Conservation (phyloP, 177 flowering plant species). For the Vitis hybrid region DNA sequence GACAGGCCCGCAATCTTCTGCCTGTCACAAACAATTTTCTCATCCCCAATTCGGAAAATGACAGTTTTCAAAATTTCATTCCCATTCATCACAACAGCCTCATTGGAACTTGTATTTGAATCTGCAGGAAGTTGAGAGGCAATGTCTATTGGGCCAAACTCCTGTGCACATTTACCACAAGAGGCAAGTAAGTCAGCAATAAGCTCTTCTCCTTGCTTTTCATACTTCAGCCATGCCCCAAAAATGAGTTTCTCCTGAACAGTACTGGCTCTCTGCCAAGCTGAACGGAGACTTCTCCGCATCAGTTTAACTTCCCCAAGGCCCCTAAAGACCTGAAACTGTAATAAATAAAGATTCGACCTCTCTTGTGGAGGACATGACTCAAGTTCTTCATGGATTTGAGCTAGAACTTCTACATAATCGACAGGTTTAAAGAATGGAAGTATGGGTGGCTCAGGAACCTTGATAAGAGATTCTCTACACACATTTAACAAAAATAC, state of each 20-base stretch:
- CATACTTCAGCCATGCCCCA: slow-evolving; percentile 95
- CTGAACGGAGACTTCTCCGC: slow-evolving; percentile 78
- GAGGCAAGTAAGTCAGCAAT: slow-evolving; percentile 76
- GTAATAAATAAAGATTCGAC: slow-evolving; percentile 73
- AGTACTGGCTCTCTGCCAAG: slow-evolving; percentile 74
- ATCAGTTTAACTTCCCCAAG: slow-evolving; percentile 84
- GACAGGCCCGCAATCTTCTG: slow-evolving; percentile 74
- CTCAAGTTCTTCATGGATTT: slow-evolving; percentile 95
- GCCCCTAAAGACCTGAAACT: slow-evolving; percentile 90
- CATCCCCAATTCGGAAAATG: slow-evolving; percentile 60
- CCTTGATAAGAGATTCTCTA: slow-evolving; percentile 93
- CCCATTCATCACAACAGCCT: slow-evolving; percentile 17
- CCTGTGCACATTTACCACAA: slow-evolving; percentile 68
- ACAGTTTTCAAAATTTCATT: slow-evolving; percentile 33
- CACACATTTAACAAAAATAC: slow-evolving; percentile 20
- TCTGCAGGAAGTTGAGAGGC: slow-evolving; percentile 47
- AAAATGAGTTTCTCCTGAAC: slow-evolving; percentile 77
- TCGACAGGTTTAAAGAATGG: slow-evolving; percentile 89
- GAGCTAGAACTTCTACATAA: slow-evolving; percentile 91
- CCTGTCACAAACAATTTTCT: slow-evolving; percentile 72
- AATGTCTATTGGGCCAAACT: slow-evolving; percentile 69
- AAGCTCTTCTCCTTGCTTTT: slow-evolving; percentile 83
- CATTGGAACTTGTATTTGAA: slow-evolving; percentile 17
- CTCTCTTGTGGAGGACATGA: slow-evolving; percentile 59
- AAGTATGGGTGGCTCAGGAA: slow-evolving; percentile 77